A percentile compares a stretch with the other conserved stretches of the same genome.
Conservation (phyloP, 2,329 filamentous ascomycete genomes). For the Microsporum ferrugineum region DNA sequence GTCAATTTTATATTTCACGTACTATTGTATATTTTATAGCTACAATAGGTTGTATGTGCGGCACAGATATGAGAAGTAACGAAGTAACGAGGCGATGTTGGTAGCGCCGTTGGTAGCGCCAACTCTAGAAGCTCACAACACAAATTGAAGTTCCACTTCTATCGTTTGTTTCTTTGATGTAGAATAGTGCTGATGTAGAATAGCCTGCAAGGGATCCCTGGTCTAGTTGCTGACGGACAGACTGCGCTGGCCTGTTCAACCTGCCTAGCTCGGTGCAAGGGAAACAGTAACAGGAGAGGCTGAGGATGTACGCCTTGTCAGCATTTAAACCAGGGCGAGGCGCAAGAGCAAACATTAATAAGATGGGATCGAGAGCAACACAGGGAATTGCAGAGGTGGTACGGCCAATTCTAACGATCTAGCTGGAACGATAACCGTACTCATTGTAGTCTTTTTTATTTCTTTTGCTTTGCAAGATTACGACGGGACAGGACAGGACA, state of each 20-base stretch:
- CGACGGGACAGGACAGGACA: not conserved
- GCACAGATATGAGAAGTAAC: no score
- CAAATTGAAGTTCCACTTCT: no score
- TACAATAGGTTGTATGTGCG: no score
- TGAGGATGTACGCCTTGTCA: not conserved
- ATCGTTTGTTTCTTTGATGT: no score
- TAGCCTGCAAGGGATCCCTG: not conserved
- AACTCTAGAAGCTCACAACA: no score
- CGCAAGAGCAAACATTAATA: conserved; percentile 2
- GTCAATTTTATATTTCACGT: no score
- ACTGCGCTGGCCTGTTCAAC: not conserved
- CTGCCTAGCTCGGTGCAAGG: not conserved
- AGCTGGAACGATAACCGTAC: not conserved
- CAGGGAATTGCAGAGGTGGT: not conserved
- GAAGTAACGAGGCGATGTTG: no score
- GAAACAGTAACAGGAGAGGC: not conserved
- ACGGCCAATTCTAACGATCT: not conserved
- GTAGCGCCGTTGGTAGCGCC: no score
- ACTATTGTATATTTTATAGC: no score
- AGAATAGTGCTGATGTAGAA: no score
- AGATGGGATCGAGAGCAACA: not conserved
- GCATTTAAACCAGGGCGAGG: not conserved
- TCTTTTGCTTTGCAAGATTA: not conserved
- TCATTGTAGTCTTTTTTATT: not conserved
- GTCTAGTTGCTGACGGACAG: no score